Percentiles rank a stretch among this genome's conserved stretches.
Evolutionary conservation across 2,329 filamentous ascomycete species (phyloP).

Genomic region (Triangularia verruculosa): DNA sequence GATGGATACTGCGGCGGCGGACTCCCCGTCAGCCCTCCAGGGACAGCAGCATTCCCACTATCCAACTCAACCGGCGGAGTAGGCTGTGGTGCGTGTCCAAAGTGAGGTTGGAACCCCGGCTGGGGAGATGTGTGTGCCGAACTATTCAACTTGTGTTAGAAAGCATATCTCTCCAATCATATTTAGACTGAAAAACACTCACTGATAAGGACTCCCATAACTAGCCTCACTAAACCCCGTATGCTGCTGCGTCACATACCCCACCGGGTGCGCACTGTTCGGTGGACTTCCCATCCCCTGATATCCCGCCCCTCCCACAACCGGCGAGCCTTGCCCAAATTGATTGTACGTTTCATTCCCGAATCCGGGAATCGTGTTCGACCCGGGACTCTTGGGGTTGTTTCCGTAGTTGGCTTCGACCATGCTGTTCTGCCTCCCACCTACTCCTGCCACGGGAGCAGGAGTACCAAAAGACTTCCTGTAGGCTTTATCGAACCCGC

Average conservation of each 20-base stretch:
- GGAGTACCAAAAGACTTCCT: conserved; percentile 26
- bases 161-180: background rate
- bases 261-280: conserved; percentile 20
- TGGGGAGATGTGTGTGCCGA: conserved; percentile 13
- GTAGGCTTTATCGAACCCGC: conserved; percentile 38
- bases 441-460: conserved; percentile 36
- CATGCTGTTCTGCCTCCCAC: conserved; percentile 35
- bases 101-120: background rate
- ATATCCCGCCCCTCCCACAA: background rate
- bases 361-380: conserved; percentile 30
- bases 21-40: conserved; percentile 31
- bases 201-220: conserved; percentile 12
- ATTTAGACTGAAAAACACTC: conserved; percentile 9
- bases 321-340: background rate
- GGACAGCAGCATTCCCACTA: conserved; percentile 22
- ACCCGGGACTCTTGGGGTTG: conserved; percentile 36
- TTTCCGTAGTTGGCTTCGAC: conserved; percentile 28
- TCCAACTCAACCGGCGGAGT: conserved; percentile 36
- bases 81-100: conserved; percentile 2
- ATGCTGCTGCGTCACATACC: conserved; percentile 1
- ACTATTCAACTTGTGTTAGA: conserved; percentile 2
- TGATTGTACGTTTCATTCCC: background rate
- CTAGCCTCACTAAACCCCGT: conserved; percentile 4
- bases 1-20: conserved; percentile 33
- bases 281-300: conserved; percentile 6